A percentile compares a stretch with the other conserved stretches of the same genome.
These are phyloP conservation scores for Fomitopsis pinicola DNA, from an alignment of 1,284 basidiomycete genomes.

Conservation along the genomic window DNA sequence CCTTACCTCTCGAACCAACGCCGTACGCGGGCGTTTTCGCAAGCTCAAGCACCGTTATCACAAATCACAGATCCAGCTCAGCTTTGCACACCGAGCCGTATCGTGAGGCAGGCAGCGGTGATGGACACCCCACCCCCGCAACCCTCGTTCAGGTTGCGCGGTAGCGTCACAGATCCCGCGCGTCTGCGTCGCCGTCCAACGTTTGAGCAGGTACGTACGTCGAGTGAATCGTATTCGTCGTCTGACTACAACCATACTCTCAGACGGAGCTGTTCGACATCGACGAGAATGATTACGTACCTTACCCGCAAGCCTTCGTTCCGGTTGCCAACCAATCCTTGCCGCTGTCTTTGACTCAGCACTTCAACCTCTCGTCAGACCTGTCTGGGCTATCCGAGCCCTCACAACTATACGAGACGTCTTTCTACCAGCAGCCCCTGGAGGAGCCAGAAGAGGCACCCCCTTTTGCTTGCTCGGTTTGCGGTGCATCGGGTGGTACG, in stretches of 20 bases:
- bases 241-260: constrained; percentile 13
- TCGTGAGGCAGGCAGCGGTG: constrained; percentile 21
- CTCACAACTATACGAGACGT: constrained; percentile 22
- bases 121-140: constrained; percentile 69
- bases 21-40: constrained; percentile 48
- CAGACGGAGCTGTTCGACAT: constrained; percentile 66
- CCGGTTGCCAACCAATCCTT: constrained; percentile 30
- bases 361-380: constrained; percentile 26
- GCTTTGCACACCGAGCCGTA: constrained; percentile 30
- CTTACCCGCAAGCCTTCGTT: constrained; percentile 42
- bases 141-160: constrained; percentile 57
- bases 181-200: constrained; percentile 54
- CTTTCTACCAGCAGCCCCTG: constrained; percentile 8
- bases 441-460: constrained; percentile 2
- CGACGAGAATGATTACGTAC: constrained; percentile 60
- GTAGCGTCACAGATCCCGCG: constrained; percentile 69
- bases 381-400: constrained; percentile 23
- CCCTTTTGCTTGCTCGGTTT: constrained; percentile 42
- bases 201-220: constrained; percentile 29
- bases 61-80: constrained; percentile 23
- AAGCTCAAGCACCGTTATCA: constrained; percentile 24
- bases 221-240: background rate
- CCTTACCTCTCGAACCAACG: constrained; percentile 59
- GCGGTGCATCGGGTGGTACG: constrained; percentile 38
- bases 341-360: constrained; percentile 30